Evolutionary conservation across 495 filamentous ascomycete genomes (phyloP), one percentile per base, ranked within the genome.

Genomic region (Talaromyces trachyspermus): DNA sequence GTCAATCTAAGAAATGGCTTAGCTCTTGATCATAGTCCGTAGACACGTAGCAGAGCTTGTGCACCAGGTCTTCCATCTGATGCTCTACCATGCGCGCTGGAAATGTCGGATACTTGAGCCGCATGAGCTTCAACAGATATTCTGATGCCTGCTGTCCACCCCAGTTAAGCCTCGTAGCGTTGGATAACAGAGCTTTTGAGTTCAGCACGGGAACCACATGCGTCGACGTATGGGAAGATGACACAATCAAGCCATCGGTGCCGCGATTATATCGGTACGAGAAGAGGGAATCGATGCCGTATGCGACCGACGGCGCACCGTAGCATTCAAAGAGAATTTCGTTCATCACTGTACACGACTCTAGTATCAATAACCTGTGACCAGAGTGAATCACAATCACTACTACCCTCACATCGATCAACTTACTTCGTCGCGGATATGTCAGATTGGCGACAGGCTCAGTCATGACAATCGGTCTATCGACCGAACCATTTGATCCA

Each of bases 271-370:
- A 85, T 29, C 81, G 78, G 71, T 94, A 98, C 6, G 90, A 91
- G 65, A 97, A 96, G 4, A 98, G 79, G 2, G 88, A 89, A 63
- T 98, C 92, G 66, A 98, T 92, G 25, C 92, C 92, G 59, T 89
- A 95, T 26, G 88, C 84, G 3, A 96, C 78, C 1, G 84, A 86
- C 0, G 94, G 90, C 4, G 85, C 89, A 33, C 75, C 76, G 68
- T 97, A 98, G 68, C 85, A 89, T 57, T 98, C 92, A 64, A 95
- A 98, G 18, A 98, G 70, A 46, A 97, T 87, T 63, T 98, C 92
- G 48, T 85, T 92, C 89, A 97, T 96, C 53, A 87, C 89, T 96
- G 53, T 20, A 42, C 25, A 15, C 47, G n/a, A n/a, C n/a, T n/a
- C n/a, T n/a, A n/a, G n/a, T n/a, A n/a, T n/a, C n/a, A n/a, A n/a